Percentiles rank a stretch among this genome's conserved stretches.
These are phyloP conservation scores for Solanum okadae DNA, from an alignment of 257 asterid genomes.

Conservation along the genomic window DNA sequence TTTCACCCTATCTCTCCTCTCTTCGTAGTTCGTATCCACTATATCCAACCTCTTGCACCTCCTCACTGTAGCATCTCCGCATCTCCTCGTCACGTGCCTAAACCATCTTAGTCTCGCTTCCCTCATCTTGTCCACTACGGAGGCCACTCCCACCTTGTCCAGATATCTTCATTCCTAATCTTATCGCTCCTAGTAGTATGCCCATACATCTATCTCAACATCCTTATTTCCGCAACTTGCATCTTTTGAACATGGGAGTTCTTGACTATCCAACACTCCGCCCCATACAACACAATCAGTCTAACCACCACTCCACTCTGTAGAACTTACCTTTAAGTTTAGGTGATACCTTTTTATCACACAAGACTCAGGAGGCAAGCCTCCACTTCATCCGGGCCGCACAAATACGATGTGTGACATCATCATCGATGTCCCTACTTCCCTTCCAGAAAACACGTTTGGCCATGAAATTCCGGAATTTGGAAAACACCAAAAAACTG, in stretches of 20 bases:
- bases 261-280: not conserved
- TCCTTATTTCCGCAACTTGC: not conserved
- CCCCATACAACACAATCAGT: not conserved
- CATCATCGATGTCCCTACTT: not conserved
- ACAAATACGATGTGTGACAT: not conserved
- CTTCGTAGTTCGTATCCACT: not conserved
- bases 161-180: not conserved
- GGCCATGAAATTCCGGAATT: not conserved
- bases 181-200: not conserved
- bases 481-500: not conserved
- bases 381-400: not conserved
- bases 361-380: not conserved
- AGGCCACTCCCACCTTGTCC: not conserved
- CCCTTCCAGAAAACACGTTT: not conserved
- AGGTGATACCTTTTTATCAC: not conserved
- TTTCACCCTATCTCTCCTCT: not conserved
- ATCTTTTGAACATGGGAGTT: not conserved
- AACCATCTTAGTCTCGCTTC: not conserved
- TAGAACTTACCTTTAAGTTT: not conserved
- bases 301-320: not conserved
- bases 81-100: not conserved
- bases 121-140: not conserved
- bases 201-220: not conserved
- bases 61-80: not conserved
- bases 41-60: not conserved